Conservation (phyloP, 164 flowering plant species). For the Magnolia kwangsiensis region DNA sequence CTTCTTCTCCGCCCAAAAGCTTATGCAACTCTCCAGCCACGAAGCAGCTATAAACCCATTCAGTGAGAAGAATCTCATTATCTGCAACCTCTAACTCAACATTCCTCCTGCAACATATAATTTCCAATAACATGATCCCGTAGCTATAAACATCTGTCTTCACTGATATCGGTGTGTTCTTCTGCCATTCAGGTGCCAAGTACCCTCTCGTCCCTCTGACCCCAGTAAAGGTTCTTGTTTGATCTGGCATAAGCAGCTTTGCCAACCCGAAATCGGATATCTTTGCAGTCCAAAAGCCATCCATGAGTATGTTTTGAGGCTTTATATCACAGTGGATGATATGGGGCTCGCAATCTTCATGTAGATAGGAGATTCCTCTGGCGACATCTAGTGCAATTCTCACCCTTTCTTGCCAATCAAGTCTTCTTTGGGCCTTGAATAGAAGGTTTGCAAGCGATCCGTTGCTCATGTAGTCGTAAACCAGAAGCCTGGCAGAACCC, state of each 20-base stretch:
- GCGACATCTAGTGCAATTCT: conserved; percentile 19
- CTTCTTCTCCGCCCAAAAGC: conserved; percentile 17
- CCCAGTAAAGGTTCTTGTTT: conserved; percentile 19
- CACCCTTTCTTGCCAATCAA: conserved; percentile 19
- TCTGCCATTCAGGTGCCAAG: conserved; percentile 38
- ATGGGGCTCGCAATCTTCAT: conserved; percentile 27
- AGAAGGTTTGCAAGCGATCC: conserved; percentile 23
- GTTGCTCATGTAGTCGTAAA: conserved; percentile 26
- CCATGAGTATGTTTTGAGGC: conserved; percentile 28
- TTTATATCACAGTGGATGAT: conserved; percentile 32
- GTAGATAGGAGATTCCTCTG: conserved; percentile 21
- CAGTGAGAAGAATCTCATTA: conserved; percentile 21
- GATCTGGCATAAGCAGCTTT: conserved; percentile 18
- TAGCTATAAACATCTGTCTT: conserved; percentile 38
- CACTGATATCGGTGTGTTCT: conserved; percentile 22
- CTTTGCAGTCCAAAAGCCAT: conserved; percentile 11
- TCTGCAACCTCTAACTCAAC: conserved; percentile 8
- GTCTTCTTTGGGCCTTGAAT: conserved; percentile 8
- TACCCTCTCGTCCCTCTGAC: conserved; percentile 39
- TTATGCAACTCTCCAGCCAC: conserved; percentile 12
- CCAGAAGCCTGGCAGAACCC: conserved; percentile 17
- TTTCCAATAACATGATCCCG: conserved; percentile 33
- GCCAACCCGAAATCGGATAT: conserved; percentile 26
- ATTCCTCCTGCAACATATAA: conserved; percentile 18
- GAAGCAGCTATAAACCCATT: conserved; percentile 31